phyloP scores from a whole-genome alignment of 2,329 filamentous ascomycete genomes.

The Arthrobotrys entomopaga region DNA sequence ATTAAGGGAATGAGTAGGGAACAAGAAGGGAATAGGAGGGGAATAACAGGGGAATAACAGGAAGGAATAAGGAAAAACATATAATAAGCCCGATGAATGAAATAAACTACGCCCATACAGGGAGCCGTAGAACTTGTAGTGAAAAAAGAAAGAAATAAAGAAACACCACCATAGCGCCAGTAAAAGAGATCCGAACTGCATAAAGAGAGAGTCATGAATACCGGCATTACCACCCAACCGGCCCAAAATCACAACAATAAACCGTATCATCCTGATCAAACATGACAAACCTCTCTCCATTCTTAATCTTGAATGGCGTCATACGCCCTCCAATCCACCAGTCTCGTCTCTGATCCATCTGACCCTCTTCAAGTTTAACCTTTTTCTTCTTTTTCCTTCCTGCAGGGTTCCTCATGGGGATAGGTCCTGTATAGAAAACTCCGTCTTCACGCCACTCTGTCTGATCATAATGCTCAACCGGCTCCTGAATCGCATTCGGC shows the following conservation, averaged over 20 bases:
- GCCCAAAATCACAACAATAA: slow-evolving; percentile 53
- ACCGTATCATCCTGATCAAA: slow-evolving; percentile 53
- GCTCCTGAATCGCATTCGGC: slow-evolving; percentile 48
- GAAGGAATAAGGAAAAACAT: too few species aligned
- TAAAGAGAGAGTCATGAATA: not conserved
- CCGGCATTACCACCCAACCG: slow-evolving; percentile 43
- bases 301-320: slow-evolving; percentile 42
- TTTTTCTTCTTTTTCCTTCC: slow-evolving; percentile 1
- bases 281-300: slow-evolving; percentile 46
- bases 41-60: too few species aligned
- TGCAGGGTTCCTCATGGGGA: slow-evolving; percentile 14
- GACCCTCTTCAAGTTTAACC: slow-evolving; percentile 21
- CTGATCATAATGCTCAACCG: slow-evolving; percentile 8
- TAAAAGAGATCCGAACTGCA: too few species aligned
- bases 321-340: slow-evolving; percentile 48
- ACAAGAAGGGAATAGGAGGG: too few species aligned
- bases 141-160: not conserved
- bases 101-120: too few species aligned
- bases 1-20: too few species aligned
- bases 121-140: too few species aligned
- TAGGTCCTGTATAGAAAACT: slow-evolving; percentile 35
- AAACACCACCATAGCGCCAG: not conserved
- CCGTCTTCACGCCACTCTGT: slow-evolving; percentile 24
- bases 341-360: slow-evolving; percentile 31
- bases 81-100: too few species aligned